Percentiles rank a stretch among this genome's conserved stretches.
Conservation (phyloP, 148 eudicot genomes). For the Rhododendron mucronatum region DNA sequence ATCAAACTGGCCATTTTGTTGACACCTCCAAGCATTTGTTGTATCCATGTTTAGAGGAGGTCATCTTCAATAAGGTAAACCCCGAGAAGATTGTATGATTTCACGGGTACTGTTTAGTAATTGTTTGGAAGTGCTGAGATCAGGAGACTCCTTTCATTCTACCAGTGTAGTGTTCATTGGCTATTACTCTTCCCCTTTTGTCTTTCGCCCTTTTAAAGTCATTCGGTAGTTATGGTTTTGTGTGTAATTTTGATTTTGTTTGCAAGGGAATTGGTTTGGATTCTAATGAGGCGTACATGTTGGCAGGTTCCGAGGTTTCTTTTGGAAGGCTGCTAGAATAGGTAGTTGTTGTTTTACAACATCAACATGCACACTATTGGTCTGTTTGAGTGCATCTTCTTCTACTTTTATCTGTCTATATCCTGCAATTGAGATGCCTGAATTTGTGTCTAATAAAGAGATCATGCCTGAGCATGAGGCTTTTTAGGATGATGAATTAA, state of each 20-base stretch:
- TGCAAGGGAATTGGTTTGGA: neutral
- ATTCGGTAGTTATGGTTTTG: neutral
- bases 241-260: neutral
- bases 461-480: neutral
- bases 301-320: slow-evolving; percentile 93
- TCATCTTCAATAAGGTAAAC: neutral
- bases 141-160: neutral
- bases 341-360: slow-evolving; percentile 32
- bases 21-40: neutral
- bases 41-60: neutral
- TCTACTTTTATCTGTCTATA: neutral
- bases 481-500: neutral
- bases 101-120: neutral
- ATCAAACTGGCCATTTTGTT: neutral
- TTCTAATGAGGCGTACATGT: neutral
- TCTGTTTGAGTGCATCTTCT: neutral
- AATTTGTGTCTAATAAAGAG: neutral
- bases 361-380: neutral
- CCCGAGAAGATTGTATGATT: neutral
- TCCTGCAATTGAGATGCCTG: neutral
- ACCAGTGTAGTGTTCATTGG: neutral
- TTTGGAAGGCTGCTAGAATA: slow-evolving; percentile 98
- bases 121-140: neutral
- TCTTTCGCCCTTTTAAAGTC: neutral
- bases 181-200: neutral